Evolutionary conservation across 768 basidiomycete species (phyloP).

Genomic region (Dentipellis fragilis): DNA sequence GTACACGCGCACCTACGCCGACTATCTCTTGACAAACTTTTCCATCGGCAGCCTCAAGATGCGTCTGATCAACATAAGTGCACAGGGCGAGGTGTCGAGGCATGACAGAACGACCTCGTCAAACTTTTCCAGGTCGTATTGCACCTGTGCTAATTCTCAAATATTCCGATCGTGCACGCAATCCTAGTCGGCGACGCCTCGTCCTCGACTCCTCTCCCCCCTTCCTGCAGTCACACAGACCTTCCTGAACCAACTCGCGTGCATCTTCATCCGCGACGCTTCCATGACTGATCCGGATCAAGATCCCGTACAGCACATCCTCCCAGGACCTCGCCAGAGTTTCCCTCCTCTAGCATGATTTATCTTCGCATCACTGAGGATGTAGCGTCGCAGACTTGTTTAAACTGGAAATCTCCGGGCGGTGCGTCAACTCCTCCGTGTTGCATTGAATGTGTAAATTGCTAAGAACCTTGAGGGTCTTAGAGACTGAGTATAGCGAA

Average conservation of each 20-base stretch:
- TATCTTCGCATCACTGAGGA: not conserved
- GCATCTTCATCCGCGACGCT: constrained; percentile 25
- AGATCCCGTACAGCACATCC: constrained; percentile 24
- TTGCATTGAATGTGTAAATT: no score
- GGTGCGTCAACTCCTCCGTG: constrained; percentile 14
- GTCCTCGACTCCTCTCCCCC: constrained; percentile 16
- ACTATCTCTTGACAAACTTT: constrained; percentile 22
- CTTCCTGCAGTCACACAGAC: constrained; percentile 16
- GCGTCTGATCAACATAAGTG: constrained; percentile 23
- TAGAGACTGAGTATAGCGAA: no score
- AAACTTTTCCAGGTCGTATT: constrained; percentile 17
- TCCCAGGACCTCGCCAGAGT: constrained; percentile 20
- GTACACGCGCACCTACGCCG: constrained; percentile 22
- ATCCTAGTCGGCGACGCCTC: constrained; percentile 16
- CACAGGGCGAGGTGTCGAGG: constrained; percentile 20
- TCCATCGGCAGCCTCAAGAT: constrained; percentile 23
- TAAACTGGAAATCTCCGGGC: constrained; percentile 14
- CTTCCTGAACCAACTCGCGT: constrained; percentile 19
- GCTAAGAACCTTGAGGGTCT: no score
- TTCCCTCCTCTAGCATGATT: not conserved
- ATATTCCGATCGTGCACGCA: not conserved
- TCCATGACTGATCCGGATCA: constrained; percentile 21
- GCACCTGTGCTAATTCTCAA: not conserved
- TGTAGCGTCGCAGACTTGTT: constrained; percentile 7
- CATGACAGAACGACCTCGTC: constrained; percentile 19